Base-by-base conservation (phyloP, 805 yeast genomes). In the Pichia membranifaciens region DNA sequence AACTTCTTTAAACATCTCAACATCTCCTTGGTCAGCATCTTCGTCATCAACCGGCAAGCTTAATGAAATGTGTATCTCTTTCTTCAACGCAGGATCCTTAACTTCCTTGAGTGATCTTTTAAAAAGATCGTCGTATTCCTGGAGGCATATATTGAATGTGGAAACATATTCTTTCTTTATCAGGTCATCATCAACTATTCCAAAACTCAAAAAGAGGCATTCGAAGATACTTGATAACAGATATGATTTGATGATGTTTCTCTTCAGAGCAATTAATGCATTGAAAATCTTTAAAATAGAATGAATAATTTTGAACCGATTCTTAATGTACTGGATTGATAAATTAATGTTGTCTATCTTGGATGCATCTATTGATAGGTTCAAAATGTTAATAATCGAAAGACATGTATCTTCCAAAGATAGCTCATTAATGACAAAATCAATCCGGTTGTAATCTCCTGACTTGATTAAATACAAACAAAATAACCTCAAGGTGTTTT, bases 251-350 rank as follows among this genome's bases (percentile, higher is more conserved):
- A 62, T 41, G 8, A 35, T 16, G 34, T 43, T 20, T 3, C 37
- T 41, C n/a, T 47, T 46, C 2, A 49, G 31, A 10, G 21, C 21
- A 9, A 59, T 41, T 15, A 55, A 39, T 15, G 28, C 37, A 10
- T 38, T 47, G 8, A 51, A 47, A 5, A 59, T 23, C 13, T 45
- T 33, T 22, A 59, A 57, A 38, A 60, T 54, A 1, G 58, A 51
- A 10, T 51, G 42, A 43, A 63, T 40, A 23, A 62, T 57, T 15
- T 42, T 37, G 5, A 42, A 33, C 38, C 61, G 59, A 47, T 61
- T 44, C 40, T 62, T 64, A 34, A 58, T 58, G 42, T 57, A 59
- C 36, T 63, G 68, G 46, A 64, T 57, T 0, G 67, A 61, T 18
- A 65, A 18, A 33, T 56, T 57, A 18, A 60, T 50, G 35, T 62